Base-by-base conservation (phyloP, 805 yeast genomes). In the Candida coquimbonensis region DNA sequence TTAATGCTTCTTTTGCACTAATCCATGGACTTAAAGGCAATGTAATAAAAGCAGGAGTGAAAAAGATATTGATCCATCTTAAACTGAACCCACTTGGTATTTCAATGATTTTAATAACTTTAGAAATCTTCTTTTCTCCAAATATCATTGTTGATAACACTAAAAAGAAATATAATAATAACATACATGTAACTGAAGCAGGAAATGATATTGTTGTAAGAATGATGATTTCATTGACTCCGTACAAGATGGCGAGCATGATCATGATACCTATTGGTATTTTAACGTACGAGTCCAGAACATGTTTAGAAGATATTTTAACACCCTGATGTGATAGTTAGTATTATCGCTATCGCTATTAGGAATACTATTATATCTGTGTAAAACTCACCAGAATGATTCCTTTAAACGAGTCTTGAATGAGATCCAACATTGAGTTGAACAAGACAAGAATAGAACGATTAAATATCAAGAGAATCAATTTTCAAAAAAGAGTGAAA, bases 1-100 rank as follows among this genome's bases (percentile, higher is more conserved):
- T 80, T 53, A 82, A 68, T 11, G 87, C 86, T 53, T 85, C 91
- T 21, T 72, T 74, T 38, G 80, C 81, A 16, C 81, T 68, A 40
- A 86, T 80, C 49, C 75, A 74, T n/a, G 75, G 73, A 12, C 87
- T 75, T 44, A 84, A 68, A 0, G 91, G 91, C 32, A 85, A 69
- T 0, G 81, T 75, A 34, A 85, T 77, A 57, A 86, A 85, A 0
- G 89, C 80, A 1, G 93, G 91, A 1, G 87, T 79, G 68, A 85
- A 86, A 57, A 81, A 83, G 7, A 83, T 73, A 59, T 82, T 83
- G 64, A 86, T 86, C 91, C 93, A 85, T 45, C 83, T 71, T 42
- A 85, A 68, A 2, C 83, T 70, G 60, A 83, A 82, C 49, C 83
- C 83, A 66, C 76, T 75, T 14, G 87, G 77, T n/a, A 83, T 74